Conservation (phyloP, 2,329 filamentous ascomycete genomes). For the Xylariaceae sp. region DNA sequence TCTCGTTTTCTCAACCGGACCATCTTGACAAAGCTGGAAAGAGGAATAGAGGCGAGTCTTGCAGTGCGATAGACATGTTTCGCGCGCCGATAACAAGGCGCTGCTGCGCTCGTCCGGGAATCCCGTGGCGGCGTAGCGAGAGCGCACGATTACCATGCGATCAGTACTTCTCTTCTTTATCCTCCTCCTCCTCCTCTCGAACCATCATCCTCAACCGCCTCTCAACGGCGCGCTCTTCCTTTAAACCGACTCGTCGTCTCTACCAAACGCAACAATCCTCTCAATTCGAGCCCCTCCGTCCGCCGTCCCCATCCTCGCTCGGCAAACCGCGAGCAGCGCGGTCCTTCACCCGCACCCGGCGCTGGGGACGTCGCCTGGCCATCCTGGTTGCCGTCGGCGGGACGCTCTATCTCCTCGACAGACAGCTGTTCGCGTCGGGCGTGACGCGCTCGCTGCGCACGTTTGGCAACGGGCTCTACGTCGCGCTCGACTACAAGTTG, state of each 20-base stretch:
- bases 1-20: too few relatives aligned
- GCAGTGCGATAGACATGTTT: too few relatives aligned
- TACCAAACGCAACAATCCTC: too few relatives aligned
- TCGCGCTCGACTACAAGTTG: constrained; percentile 91
- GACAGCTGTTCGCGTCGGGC: constrained; percentile 71
- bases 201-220: too few relatives aligned
- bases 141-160: too few relatives aligned
- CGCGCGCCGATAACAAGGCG: constrained; percentile 16
- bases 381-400: constrained; percentile 58
- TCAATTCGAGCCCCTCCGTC: constrained; percentile 67
- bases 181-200: constrained; percentile 11
- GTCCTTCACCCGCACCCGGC: constrained; percentile 64
- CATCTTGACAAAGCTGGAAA: too few relatives aligned
- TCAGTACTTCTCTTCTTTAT: too few relatives aligned
- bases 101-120: constrained; percentile 9
- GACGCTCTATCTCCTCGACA: constrained; percentile 65
- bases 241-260: too few relatives aligned
- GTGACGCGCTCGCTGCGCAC: constrained; percentile 76
- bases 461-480: constrained; percentile 72
- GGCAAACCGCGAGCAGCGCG: constrained; percentile 68
- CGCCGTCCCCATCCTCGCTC: constrained; percentile 74
- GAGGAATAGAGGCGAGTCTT: too few relatives aligned
- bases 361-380: constrained; percentile 72
- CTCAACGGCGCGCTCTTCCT: too few relatives aligned
- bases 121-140: constrained; percentile 4